A percentile compares a stretch with the other conserved stretches of the same genome.
These are phyloP conservation scores for Pleomassaria siparia DNA, from an alignment of 2,329 filamentous ascomycete species.

Conservation along the genomic window DNA sequence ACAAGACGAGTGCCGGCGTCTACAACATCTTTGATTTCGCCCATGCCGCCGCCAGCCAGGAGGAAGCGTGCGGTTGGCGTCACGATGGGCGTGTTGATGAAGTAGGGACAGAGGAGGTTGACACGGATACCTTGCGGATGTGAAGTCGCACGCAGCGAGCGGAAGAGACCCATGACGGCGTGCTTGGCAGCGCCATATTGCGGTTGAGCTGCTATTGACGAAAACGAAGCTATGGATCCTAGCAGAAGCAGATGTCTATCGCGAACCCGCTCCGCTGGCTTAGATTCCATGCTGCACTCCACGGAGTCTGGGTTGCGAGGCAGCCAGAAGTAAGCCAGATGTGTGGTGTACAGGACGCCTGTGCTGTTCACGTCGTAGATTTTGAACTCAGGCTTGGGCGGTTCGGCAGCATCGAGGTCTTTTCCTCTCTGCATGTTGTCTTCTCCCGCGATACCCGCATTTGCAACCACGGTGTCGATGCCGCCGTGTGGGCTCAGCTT, in stretches of 20 bases:
- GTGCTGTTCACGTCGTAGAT: slow-evolving; percentile 65
- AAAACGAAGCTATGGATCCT: slow-evolving; percentile 61
- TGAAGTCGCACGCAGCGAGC: slow-evolving; percentile 56
- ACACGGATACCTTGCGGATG: slow-evolving; percentile 58
- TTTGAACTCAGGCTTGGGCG: slow-evolving; percentile 53
- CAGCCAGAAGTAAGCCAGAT: slow-evolving; percentile 65
- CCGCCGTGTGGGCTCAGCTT: slow-evolving; percentile 56
- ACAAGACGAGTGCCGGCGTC: slow-evolving; percentile 64
- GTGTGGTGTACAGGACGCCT: slow-evolving; percentile 65
- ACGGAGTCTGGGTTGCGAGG: slow-evolving; percentile 51
- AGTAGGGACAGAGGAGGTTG: slow-evolving; percentile 70
- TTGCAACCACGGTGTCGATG: slow-evolving; percentile 66
- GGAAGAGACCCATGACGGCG: slow-evolving; percentile 65
- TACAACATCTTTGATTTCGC: slow-evolving; percentile 60
- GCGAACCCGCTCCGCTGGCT: slow-evolving; percentile 31
- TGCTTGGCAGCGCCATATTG: slow-evolving; percentile 67
- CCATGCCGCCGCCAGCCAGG: slow-evolving; percentile 59
- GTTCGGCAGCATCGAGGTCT: slow-evolving; percentile 49
- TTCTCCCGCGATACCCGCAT: slow-evolving; percentile 61
- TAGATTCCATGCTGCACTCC: slow-evolving; percentile 31
- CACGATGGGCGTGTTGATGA: slow-evolving; percentile 64
- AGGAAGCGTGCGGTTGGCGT: slow-evolving; percentile 50
- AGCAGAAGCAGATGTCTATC: slow-evolving; percentile 66
- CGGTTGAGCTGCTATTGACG: slow-evolving; percentile 43
- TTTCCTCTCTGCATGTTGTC: slow-evolving; percentile 52